These are phyloP conservation scores for Talaromyces sp. DNA, from an alignment of 2,329 filamentous ascomycete species.

Conservation along the genomic window DNA sequence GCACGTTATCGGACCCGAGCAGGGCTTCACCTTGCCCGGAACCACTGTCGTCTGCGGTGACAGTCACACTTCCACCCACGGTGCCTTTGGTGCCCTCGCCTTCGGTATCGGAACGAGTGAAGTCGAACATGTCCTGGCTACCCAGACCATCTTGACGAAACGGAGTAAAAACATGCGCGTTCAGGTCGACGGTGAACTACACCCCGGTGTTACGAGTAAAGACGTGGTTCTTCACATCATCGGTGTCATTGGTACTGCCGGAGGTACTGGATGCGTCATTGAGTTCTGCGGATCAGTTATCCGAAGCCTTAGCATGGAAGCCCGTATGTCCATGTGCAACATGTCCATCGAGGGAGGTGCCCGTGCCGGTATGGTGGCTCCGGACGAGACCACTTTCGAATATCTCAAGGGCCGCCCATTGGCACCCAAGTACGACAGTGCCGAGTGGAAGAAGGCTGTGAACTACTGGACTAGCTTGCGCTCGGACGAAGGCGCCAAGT, in stretches of 20 bases:
- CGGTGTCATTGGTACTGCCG: slow-evolving; percentile 88
- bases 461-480: slow-evolving; percentile 83
- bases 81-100: slow-evolving; percentile 88
- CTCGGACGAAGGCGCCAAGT: slow-evolving; percentile 83
- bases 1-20: slow-evolving; percentile 96
- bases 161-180: slow-evolving; percentile 98
- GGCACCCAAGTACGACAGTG: slow-evolving; percentile 75
- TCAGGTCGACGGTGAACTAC: slow-evolving; percentile 85
- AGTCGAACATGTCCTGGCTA: slow-evolving; percentile 96
- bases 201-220: slow-evolving; percentile 90
- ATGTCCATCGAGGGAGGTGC: slow-evolving; percentile 98
- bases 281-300: slow-evolving; percentile 97
- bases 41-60: slow-evolving; percentile 97
- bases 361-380: slow-evolving; percentile 92
- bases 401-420: slow-evolving; percentile 90
- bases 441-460: slow-evolving; percentile 84
- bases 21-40: slow-evolving; percentile 95
- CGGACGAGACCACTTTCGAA: slow-evolving; percentile 88
- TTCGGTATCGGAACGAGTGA: slow-evolving; percentile 98
- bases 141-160: slow-evolving; percentile 90
- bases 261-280: slow-evolving; percentile 89
- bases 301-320: slow-evolving; percentile 84
- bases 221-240: slow-evolving; percentile 92
- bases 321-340: slow-evolving; percentile 98
- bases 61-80: slow-evolving; percentile 96